Evolutionary conservation across 2,329 filamentous ascomycete species (phyloP).

Genomic region (Diaporthe sp.): DNA sequence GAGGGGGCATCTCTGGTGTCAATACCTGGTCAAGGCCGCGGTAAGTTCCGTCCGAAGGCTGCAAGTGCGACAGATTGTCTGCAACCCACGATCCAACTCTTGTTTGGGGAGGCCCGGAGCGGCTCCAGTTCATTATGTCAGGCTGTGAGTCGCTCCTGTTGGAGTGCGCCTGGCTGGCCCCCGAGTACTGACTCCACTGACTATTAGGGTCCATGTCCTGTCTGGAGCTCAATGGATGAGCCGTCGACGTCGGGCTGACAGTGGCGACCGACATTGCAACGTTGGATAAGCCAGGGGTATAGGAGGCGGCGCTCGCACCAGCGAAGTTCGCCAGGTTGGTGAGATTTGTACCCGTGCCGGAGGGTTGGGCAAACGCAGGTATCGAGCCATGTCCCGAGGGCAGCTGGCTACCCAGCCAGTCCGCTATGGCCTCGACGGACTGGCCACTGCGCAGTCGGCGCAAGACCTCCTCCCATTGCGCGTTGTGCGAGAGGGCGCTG

Average conservation of each 20-base stretch:
- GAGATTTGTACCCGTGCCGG: slow-evolving; percentile 49
- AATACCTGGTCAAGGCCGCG: slow-evolving; percentile 64
- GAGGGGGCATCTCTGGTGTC: slow-evolving; percentile 60
- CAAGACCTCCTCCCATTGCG: slow-evolving; percentile 69
- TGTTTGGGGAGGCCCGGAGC: slow-evolving; percentile 57
- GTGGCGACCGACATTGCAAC: slow-evolving; percentile 38
- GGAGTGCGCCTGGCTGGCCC: slow-evolving; percentile 63
- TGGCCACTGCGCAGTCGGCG: slow-evolving; percentile 67
- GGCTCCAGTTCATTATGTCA: slow-evolving; percentile 63
- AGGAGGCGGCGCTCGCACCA: slow-evolving; percentile 46
- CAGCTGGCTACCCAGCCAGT: slow-evolving; percentile 61
- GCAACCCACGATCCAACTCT: slow-evolving; percentile 67
- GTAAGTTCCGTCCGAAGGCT: slow-evolving; percentile 47
- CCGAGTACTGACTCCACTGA: slow-evolving; percentile 57
- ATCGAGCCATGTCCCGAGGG: slow-evolving; percentile 51
- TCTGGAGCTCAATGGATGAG: slow-evolving; percentile 50
- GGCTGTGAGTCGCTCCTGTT: slow-evolving; percentile 63
- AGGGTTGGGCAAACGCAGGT: slow-evolving; percentile 48
- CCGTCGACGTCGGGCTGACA: slow-evolving; percentile 51
- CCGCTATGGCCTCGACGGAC: slow-evolving; percentile 67
- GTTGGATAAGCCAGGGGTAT: slow-evolving; percentile 42
- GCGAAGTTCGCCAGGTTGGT: slow-evolving; percentile 50
- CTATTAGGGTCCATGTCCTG: slow-evolving; percentile 60
- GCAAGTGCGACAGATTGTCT: slow-evolving; percentile 40
- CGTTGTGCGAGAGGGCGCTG: slow-evolving; percentile 65